Percentiles rank a stretch among this genome's conserved stretches.
These are phyloP conservation scores for Trichosporon asahii DNA, from an alignment of 1,284 basidiomycete genomes.

Conservation along the genomic window DNA sequence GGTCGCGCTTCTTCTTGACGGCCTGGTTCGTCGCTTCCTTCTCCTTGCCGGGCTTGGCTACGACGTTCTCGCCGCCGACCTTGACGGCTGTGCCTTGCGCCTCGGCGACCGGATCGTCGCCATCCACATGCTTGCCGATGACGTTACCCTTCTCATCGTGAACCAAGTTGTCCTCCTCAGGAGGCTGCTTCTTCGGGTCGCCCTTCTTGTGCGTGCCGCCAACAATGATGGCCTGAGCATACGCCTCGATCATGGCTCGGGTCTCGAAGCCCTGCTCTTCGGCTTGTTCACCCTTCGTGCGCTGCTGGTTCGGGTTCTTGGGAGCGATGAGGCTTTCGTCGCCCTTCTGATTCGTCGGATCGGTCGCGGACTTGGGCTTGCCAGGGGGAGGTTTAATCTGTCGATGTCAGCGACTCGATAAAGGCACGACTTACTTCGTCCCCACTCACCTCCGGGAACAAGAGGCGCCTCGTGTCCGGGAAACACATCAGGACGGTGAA, in stretches of 20 bases:
- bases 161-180: neutral
- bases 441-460: constrained; percentile 57
- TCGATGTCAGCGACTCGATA: neutral
- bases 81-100: constrained; percentile 42
- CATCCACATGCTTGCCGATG: constrained; percentile 23
- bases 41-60: constrained; percentile 1
- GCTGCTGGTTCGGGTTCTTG: constrained; percentile 30
- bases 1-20: constrained; percentile 52
- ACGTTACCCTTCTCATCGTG: constrained; percentile 29
- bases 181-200: constrained; percentile 14
- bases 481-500: constrained; percentile 54
- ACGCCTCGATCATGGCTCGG: constrained; percentile 47
- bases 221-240: constrained; percentile 43
- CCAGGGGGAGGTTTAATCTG: neutral
- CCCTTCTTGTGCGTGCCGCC: constrained; percentile 39
- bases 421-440: neutral
- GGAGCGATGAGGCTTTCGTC: constrained; percentile 51
- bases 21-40: constrained; percentile 6
- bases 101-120: constrained; percentile 19
- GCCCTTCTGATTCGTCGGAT: constrained; percentile 38
- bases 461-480: constrained; percentile 52
- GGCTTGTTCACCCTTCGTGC: constrained; percentile 52
- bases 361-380: neutral
- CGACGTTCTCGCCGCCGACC: constrained; percentile 21
- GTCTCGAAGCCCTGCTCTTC: constrained; percentile 54